These are phyloP conservation scores for Epichloe gansuensis DNA, from an alignment of 2,329 filamentous ascomycete genomes.

Conservation along the genomic window DNA sequence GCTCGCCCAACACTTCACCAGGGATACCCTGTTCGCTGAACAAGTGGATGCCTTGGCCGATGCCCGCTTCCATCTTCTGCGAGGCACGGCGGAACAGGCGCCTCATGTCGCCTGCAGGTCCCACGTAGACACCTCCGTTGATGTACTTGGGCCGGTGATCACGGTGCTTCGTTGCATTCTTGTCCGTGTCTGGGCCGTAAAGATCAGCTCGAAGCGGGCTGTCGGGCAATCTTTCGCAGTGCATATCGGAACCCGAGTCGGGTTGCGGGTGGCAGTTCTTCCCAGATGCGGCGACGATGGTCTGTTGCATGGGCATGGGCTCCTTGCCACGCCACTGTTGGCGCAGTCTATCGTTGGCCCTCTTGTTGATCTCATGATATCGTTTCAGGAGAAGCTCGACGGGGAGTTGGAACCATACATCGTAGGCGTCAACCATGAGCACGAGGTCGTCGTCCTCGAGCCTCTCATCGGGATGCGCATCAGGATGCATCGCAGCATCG, in stretches of 20 bases:
- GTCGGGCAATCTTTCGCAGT: conserved; percentile 15
- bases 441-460: conserved; percentile 13
- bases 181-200: conserved; percentile 14
- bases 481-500: conserved; percentile 5
- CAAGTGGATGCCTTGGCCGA: conserved; percentile 3
- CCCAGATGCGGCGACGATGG: conserved; percentile 13
- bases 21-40: conserved; percentile 14
- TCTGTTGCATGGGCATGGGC: conserved; percentile 12
- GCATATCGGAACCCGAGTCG: conserved; percentile 9
- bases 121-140: conserved; percentile 12
- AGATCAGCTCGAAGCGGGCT: conserved; percentile 11
- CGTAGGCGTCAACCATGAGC: conserved; percentile 16
- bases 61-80: conserved; percentile 8
- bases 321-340: conserved; percentile 1
- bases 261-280: conserved; percentile 14
- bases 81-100: conserved; percentile 9
- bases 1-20: conserved; percentile 14
- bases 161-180: conserved; percentile 2
- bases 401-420: conserved; percentile 18
- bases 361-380: conserved; percentile 5
- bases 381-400: conserved; percentile 14
- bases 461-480: conserved; percentile 6
- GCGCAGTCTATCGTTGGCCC: conserved; percentile 9
- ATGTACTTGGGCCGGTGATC: conserved; percentile 11
- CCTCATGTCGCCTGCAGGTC: conserved; percentile 11